A percentile compares a stretch with the other conserved stretches of the same genome.
phyloP scores from a whole-genome alignment of 73 alveolate species.

The Paramecium biaurelia region DNA sequence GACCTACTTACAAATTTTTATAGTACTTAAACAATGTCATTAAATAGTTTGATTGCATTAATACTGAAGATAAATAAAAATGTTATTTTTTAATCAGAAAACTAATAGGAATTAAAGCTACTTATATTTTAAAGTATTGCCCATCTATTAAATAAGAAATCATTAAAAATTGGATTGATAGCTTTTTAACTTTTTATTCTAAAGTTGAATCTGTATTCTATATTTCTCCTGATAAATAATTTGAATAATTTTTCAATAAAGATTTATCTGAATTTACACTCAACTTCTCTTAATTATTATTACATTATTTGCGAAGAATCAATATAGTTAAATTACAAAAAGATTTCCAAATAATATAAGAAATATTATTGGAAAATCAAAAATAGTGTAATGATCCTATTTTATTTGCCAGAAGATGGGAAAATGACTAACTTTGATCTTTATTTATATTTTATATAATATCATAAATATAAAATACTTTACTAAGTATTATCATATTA shows the following conservation, averaged over 20 bases:
- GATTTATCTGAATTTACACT: not conserved
- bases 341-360: not conserved
- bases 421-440: not conserved
- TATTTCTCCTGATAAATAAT: not conserved
- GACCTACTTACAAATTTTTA: not conserved
- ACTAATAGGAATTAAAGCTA: not conserved
- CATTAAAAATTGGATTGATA: not conserved
- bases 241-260: not conserved
- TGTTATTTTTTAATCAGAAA: not conserved
- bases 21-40: not conserved
- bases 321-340: not conserved
- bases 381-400: not conserved
- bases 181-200: not conserved
- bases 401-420: slow-evolving; percentile 36
- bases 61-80: not conserved
- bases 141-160: not conserved
- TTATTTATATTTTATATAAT: not conserved
- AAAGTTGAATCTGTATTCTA: not conserved
- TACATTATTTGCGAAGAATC: not conserved
- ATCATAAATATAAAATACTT: too few species aligned
- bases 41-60: not conserved
- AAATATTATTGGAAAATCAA: not conserved
- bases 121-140: not conserved
- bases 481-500: too few species aligned
- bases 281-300: not conserved